A percentile compares a stretch with the other conserved stretches of the same genome.
Evolutionary conservation across 306 rosid species (phyloP).

Genomic region (Lablab purpureus): DNA sequence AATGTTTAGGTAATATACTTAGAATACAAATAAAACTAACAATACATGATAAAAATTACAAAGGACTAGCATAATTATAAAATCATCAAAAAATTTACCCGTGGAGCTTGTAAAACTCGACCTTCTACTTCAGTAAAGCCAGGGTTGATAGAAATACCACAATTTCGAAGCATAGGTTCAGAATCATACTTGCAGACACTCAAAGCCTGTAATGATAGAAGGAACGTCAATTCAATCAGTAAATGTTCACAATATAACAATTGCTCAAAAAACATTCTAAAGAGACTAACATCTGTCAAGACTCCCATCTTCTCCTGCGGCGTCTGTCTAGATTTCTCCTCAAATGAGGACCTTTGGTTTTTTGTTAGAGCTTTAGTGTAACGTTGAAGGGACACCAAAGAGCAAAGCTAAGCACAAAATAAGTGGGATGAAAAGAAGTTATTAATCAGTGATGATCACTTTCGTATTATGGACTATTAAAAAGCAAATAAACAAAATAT

Average conservation of each 20-base stretch:
- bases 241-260: not conserved
- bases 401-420: conserved; percentile 63
- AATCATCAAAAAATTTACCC: conserved; percentile 51
- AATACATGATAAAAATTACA: not conserved
- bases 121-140: conserved; percentile 85
- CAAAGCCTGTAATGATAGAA: conserved; percentile 63
- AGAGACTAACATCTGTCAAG: conserved; percentile 64
- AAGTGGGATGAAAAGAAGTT: not conserved
- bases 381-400: conserved; percentile 80
- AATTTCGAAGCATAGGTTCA: conserved; percentile 77
- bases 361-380: conserved; percentile 85
- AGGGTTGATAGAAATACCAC: conserved; percentile 65
- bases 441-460: not conserved
- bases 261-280: not conserved
- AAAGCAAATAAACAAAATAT: not conserved
- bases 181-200: conserved; percentile 69
- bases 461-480: not conserved
- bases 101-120: conserved; percentile 87
- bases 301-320: conserved; percentile 87
- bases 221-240: not conserved
- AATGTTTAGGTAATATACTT: not conserved
- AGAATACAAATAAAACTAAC: not conserved
- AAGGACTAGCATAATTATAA: not conserved
- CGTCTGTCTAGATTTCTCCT: conserved; percentile 91
- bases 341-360: conserved; percentile 78